phyloP scores from a whole-genome alignment of 768 basidiomycete species.

The Podaxis mareebaensis region DNA sequence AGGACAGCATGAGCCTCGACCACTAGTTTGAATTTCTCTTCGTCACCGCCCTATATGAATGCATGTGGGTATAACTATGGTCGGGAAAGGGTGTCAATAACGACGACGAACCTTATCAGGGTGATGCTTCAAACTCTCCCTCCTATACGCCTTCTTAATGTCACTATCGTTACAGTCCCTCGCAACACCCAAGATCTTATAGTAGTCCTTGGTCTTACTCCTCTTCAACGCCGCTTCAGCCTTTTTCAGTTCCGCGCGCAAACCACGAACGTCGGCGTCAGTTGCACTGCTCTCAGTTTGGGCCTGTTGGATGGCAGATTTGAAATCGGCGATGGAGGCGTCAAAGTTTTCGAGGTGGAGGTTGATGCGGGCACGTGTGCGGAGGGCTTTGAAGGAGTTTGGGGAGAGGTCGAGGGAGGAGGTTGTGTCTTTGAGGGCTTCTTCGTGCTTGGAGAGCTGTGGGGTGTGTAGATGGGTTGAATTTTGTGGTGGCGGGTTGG shows the following conservation, averaged over 20 bases:
- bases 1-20: slow-evolving; percentile 81
- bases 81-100: slow-evolving; percentile 12
- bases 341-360: slow-evolving; percentile 77
- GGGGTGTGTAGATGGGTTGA: slow-evolving; percentile 14
- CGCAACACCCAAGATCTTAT: slow-evolving; percentile 70
- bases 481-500: background rate
- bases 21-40: slow-evolving; percentile 94
- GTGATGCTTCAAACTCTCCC: slow-evolving; percentile 83
- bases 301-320: slow-evolving; percentile 74
- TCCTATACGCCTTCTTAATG: slow-evolving; percentile 90
- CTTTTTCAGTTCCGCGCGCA: slow-evolving; percentile 71
- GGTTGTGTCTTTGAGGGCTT: slow-evolving; percentile 73
- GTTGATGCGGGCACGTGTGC: slow-evolving; percentile 81
- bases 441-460: slow-evolving; percentile 64
- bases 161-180: slow-evolving; percentile 67
- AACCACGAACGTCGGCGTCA: slow-evolving; percentile 60
- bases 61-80: background rate
- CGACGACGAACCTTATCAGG: slow-evolving; percentile 67
- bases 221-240: slow-evolving; percentile 81
- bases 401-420: slow-evolving; percentile 63
- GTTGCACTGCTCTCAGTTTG: slow-evolving; percentile 54
- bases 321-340: slow-evolving; percentile 72
- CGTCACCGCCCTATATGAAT: slow-evolving; percentile 75
- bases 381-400: slow-evolving; percentile 79
- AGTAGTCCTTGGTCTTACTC: slow-evolving; percentile 90